Evolutionary conservation across 1,284 basidiomycete species (phyloP).

Genomic region (Malassezia globosa): DNA sequence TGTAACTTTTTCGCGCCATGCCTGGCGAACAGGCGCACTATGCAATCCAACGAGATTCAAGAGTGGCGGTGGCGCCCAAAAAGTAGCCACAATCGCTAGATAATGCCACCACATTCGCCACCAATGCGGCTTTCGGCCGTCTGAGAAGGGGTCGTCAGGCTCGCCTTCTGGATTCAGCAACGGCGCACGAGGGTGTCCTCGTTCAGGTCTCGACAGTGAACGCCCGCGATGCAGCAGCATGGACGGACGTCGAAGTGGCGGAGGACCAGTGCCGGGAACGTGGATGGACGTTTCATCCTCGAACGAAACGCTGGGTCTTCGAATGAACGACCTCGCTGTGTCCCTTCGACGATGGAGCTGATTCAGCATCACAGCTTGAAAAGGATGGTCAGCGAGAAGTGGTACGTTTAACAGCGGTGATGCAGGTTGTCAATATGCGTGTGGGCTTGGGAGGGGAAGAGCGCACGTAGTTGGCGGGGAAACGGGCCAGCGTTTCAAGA

Average conservation of each 20-base stretch:
- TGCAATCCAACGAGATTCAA: constrained; percentile 48
- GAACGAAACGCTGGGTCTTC: constrained; percentile 23
- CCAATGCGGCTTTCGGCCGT: neutral
- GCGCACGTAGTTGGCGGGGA: too few species aligned
- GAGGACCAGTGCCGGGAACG: constrained; percentile 35
- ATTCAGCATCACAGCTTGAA: constrained; percentile 8
- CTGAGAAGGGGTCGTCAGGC: constrained; percentile 14
- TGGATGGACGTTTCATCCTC: constrained; percentile 32
- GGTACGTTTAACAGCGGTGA: too few species aligned
- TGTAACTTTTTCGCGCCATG: constrained; percentile 45
- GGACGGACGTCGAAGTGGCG: constrained; percentile 41
- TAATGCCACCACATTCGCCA: constrained; percentile 17
- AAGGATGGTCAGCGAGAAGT: too few species aligned
- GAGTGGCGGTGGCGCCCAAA: constrained; percentile 37
- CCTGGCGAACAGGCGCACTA: constrained; percentile 33
- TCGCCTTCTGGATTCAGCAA: constrained; percentile 54
- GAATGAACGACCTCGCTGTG: constrained; percentile 38
- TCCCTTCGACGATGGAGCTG: constrained; percentile 13
- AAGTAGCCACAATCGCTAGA: constrained; percentile 22
- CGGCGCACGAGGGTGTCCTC: constrained; percentile 56
- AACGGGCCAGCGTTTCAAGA: too few species aligned
- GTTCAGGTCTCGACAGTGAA: constrained; percentile 64
- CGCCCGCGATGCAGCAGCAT: constrained; percentile 34
- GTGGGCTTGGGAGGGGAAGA: too few species aligned
- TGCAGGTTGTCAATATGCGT: too few species aligned